phyloP scores from a whole-genome alignment of 2,329 filamentous ascomycete genomes.

The Fusarium pseudonygamai region DNA sequence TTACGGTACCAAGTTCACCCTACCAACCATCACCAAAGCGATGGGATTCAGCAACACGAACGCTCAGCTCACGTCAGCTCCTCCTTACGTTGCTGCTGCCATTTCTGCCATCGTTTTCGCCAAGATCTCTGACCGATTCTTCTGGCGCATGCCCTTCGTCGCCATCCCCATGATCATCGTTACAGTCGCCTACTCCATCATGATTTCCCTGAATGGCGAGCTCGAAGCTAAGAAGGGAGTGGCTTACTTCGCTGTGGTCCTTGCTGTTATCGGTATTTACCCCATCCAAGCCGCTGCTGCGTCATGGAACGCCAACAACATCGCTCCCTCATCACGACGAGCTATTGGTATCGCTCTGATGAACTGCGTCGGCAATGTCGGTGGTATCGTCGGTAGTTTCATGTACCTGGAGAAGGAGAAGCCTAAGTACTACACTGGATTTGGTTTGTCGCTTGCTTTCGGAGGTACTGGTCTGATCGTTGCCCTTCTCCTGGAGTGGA shows the following conservation, averaged over 20 bases:
- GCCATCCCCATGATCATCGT: constrained; percentile 34
- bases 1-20: constrained; percentile 42
- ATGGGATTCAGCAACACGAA: constrained; percentile 43
- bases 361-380: constrained; percentile 44
- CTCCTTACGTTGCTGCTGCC: constrained; percentile 69
- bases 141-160: constrained; percentile 41
- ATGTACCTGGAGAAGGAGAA: constrained; percentile 43
- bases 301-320: constrained; percentile 40
- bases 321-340: constrained; percentile 45
- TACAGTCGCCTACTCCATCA: constrained; percentile 32
- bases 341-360: constrained; percentile 45
- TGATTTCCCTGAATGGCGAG: constrained; percentile 31
- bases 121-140: constrained; percentile 72
- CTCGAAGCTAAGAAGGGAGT: constrained; percentile 34
- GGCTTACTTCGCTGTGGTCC: constrained; percentile 32
- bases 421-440: constrained; percentile 61
- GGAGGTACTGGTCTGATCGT: constrained; percentile 43
- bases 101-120: constrained; percentile 71
- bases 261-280: constrained; percentile 36
- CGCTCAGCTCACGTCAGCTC: constrained; percentile 59
- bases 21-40: constrained; percentile 38
- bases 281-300: constrained; percentile 37
- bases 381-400: constrained; percentile 44
- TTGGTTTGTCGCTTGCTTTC: constrained; percentile 49
- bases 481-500: constrained; percentile 45